Base-by-base conservation (phyloP, 2,329 filamentous ascomycete species). In the Purpureocillium lavendulum region DNA sequence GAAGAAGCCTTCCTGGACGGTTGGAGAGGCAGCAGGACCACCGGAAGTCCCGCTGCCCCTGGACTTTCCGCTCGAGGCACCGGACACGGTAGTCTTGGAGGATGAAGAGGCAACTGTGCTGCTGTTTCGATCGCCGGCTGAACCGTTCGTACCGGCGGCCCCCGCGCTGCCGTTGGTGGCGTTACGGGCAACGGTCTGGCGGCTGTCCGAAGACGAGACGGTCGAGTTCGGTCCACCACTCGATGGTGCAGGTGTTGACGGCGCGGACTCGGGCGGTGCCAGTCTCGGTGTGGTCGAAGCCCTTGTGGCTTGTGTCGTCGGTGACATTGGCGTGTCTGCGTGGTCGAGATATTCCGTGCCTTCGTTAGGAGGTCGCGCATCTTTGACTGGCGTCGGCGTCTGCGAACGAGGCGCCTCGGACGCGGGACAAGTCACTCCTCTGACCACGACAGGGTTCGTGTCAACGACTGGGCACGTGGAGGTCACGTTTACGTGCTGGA, bases 1-100 rank as follows among this genome's bases (percentile, higher is more conserved):
- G 73, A 96, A 98, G 62, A 98, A 97, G 2, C 86, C 92, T 58
- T 98, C 92, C 60, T 98, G 92, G 1, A 94, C 92, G 0, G 89
- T 88, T 2, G 90, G 89, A 1, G 80, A 76, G 21, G 57, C 54
- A 4, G 51, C 36, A 4, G 56, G 39, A 6, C 55, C 49, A 8
- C 49, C 49, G 7, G 45, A 38, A 2, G 58, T 54, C n/a, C 50
- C 53, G 17, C 47, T 54, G 14, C 43, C 53, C 35, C 59, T 54
- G 28, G 53, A 46, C 41, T 59, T 61, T 34, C 35, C 40, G 12
- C 41, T 51, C 12, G 44, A 35, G 10, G 43, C 42, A 24, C 41
- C 45, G 7, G 50, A 45, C 2, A 42, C 18, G 2, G 42, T 16
- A 2, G 36, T 12, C 28, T 43, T 47, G 15, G 14, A 33, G 11